Conservation (phyloP, 1,284 basidiomycete genomes). For the Volvariella volvacea region DNA sequence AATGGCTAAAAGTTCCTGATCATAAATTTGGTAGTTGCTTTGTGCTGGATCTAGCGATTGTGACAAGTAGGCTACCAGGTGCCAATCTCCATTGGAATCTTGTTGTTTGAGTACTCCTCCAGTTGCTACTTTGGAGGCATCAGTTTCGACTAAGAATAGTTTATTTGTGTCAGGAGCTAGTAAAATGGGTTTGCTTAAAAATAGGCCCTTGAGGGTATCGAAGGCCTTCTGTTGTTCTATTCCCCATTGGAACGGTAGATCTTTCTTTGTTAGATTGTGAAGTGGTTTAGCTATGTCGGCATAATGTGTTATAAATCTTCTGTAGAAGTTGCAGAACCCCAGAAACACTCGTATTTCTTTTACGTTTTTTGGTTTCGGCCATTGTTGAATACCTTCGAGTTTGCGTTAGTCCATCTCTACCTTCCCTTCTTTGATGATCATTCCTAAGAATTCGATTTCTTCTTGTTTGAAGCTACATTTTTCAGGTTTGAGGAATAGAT, state of each 20-base stretch:
- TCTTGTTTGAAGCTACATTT: conserved; percentile 24
- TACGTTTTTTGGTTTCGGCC: too few relatives aligned
- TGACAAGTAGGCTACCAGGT: too few relatives aligned
- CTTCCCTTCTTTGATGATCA: conserved; percentile 22
- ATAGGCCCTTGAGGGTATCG: conserved; percentile 15
- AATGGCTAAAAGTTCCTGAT: too few relatives aligned
- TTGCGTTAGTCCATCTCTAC: conserved; percentile 35
- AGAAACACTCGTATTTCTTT: conserved; percentile 21
- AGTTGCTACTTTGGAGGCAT: conserved; percentile 22
- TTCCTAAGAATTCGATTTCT: conserved; percentile 33
- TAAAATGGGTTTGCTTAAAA: conserved; percentile 16
- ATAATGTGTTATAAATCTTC: conserved; percentile 33
- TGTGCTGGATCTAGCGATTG: too few relatives aligned
- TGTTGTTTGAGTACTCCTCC: too few relatives aligned
- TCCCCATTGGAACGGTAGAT: conserved; percentile 12
- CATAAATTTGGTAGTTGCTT: too few relatives aligned
- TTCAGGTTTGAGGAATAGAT: too few relatives aligned
- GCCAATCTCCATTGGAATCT: too few relatives aligned
- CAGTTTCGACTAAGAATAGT: conserved; percentile 20
- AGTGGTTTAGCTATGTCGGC: conserved; percentile 16
- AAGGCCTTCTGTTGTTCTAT: conserved; percentile 12
- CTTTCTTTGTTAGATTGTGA: conserved; percentile 13
- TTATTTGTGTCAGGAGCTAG: conserved; percentile 12
- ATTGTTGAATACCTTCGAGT: conserved; percentile 19
- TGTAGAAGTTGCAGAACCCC: conserved; percentile 30